These are phyloP conservation scores for Lachnellula hyalina DNA, from an alignment of 2,329 filamentous ascomycete genomes.

Conservation along the genomic window DNA sequence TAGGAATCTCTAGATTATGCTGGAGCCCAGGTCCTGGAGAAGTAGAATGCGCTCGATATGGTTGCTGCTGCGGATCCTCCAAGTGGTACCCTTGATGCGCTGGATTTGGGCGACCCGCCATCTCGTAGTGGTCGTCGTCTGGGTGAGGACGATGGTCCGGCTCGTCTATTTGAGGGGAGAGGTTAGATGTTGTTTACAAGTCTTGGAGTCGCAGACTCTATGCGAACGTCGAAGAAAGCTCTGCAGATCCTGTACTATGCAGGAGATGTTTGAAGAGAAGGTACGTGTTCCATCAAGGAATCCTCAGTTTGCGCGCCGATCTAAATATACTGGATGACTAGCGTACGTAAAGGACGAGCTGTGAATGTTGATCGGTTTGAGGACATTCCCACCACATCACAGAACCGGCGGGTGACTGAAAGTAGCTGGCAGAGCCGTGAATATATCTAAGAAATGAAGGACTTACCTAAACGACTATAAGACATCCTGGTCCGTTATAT, in stretches of 20 bases:
- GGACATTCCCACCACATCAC: constrained; percentile 6
- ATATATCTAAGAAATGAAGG: constrained; percentile 15
- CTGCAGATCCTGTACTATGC: constrained; percentile 20
- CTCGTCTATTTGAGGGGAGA: constrained; percentile 18
- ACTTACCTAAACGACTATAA: constrained; percentile 70
- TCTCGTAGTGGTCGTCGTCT: constrained; percentile 58
- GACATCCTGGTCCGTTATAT: constrained; percentile 44
- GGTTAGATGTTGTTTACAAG: constrained; percentile 17
- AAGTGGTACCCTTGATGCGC: constrained; percentile 77
- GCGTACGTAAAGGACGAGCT: not conserved
- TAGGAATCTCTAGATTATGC: constrained; percentile 63
- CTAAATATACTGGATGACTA: not conserved
- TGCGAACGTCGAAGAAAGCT: constrained; percentile 4
- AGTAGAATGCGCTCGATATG: constrained; percentile 24
- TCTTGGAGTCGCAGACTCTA: constrained; percentile 13
- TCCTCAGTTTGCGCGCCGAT: constrained; percentile 15
- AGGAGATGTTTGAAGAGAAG: constrained; percentile 16
- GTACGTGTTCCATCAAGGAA: constrained; percentile 9
- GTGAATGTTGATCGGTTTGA: not conserved
- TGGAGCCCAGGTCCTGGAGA: constrained; percentile 25
- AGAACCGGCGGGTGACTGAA: not conserved
- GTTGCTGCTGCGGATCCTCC: constrained; percentile 53
- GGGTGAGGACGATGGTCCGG: constrained; percentile 33
- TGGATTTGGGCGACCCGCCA: constrained; percentile 53
- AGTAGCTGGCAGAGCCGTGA: constrained; percentile 2